Percentiles rank a stretch among this genome's conserved stretches.
phyloP scores from a whole-genome alignment of 2,329 filamentous ascomycete species.

The Waltergamsia citrina region DNA sequence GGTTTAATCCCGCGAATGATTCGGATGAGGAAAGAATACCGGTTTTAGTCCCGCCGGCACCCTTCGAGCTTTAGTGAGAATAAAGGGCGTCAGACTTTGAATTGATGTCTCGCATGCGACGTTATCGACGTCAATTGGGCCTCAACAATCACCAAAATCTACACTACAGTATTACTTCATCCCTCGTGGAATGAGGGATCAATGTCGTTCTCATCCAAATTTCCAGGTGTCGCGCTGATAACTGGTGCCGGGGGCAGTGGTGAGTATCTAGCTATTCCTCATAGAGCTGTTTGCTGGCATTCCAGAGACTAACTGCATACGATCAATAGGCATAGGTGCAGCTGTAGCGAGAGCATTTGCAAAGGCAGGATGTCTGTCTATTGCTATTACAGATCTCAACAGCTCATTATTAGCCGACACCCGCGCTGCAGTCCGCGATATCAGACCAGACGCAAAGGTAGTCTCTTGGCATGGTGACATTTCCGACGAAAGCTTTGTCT shows the following conservation, averaged over 20 bases:
- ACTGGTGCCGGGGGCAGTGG: slow-evolving; percentile 38
- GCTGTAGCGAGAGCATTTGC: slow-evolving; percentile 42
- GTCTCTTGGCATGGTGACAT: slow-evolving; percentile 32
- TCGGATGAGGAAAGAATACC: no score
- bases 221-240: slow-evolving; percentile 35
- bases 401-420: slow-evolving; percentile 25
- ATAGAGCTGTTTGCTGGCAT: background rate
- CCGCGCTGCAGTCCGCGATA: slow-evolving; percentile 17
- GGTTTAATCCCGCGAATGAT: no score
- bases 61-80: no score
- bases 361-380: slow-evolving; percentile 34
- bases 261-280: slow-evolving; percentile 12
- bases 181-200: no score
- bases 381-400: slow-evolving; percentile 46
- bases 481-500: slow-evolving; percentile 33
- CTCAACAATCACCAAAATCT: no score
- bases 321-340: slow-evolving; percentile 41
- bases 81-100: no score
- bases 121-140: no score
- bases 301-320: slow-evolving; percentile 1
- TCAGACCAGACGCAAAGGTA: slow-evolving; percentile 23
- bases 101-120: no score
- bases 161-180: no score
- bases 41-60: no score
- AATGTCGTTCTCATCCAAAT: slow-evolving; percentile 13